phyloP scores from a whole-genome alignment of 371 early-diverging fungal genomes.

The Lichtheimia corymbifera region DNA sequence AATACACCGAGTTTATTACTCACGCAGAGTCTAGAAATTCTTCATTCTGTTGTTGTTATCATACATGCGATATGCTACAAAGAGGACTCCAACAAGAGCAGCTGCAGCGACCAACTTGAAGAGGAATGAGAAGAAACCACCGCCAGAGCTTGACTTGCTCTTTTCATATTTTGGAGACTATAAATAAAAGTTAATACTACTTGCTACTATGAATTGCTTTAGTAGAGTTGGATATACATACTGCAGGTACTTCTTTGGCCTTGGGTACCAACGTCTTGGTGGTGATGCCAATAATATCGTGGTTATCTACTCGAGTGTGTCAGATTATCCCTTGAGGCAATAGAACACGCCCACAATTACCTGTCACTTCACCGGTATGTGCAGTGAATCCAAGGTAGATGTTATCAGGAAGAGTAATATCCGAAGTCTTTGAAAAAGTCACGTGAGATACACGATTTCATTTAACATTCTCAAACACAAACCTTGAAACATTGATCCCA shows the following conservation, averaged over 20 bases:
- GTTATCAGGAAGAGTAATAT: conserved; percentile 74
- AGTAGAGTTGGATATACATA: conserved; percentile 1
- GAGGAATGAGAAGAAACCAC: conserved; percentile 50
- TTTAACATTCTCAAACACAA: neutral
- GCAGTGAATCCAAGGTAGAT: conserved; percentile 91
- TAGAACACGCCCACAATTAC: conserved; percentile 18
- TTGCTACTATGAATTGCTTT: neutral
- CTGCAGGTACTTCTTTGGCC: conserved; percentile 28
- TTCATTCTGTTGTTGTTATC: conserved; percentile 66
- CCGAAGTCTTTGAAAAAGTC: conserved; percentile 25
- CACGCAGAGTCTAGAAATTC: conserved; percentile 42
- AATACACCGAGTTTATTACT: no score
- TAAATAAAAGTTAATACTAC: neutral
- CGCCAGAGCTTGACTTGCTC: conserved; percentile 18
- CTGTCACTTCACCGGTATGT: conserved; percentile 87
- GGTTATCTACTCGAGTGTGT: conserved; percentile 58
- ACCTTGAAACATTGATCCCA: conserved; percentile 84
- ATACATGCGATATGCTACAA: conserved; percentile 60
- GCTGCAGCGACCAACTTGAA: conserved; percentile 59
- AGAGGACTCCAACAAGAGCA: conserved; percentile 57
- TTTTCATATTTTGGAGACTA: conserved; percentile 1
- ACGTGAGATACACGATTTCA: neutral
- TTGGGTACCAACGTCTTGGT: conserved; percentile 48
- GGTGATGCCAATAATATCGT: conserved; percentile 75
- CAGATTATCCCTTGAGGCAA: no score